Evolutionary conservation across 1,284 basidiomycete species (phyloP), one percentile per base, ranked within the genome.

Genomic region (Prillingera fragicola): DNA sequence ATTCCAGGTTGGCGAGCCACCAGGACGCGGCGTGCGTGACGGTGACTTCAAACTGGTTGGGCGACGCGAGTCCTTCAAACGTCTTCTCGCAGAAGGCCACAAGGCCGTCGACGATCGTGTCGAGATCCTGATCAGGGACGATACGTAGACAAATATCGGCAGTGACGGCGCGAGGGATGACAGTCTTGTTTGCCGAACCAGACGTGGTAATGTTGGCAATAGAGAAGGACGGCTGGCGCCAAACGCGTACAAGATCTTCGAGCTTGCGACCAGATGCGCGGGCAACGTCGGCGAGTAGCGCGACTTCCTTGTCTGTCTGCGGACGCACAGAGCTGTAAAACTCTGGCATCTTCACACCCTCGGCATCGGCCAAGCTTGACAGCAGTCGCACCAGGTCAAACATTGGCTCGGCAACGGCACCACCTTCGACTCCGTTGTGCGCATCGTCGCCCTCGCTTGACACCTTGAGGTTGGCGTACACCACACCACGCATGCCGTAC

Each of bases 401-500:
- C 87, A 96, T 92, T 0, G 91, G 90, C 69, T 96, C 92, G 4
- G 75, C 75, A 1, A 84, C 79, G 2, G 81, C 84, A 21, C 94
- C 94, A 28, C 94, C 94, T 59, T 96, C 88, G 8, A 97, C 80
- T 55, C 94, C 94, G 10, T 56, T 71, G 48, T 65, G 65, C 12
- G 62, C 59, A 46, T 68, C 62, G 24, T 60, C 60, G 8, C 61
- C 62, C 14, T 75, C 70, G 54, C 79, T 85, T 8, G 77, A 77
- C 38, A 91, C 81, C 78, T 84, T 51, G 13, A 69, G 49, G 31
- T 62, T 64, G 45, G 64, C 63, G 46, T 67, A 69, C 13, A 96
- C 81, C 3, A 98, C 94, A 0, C 94, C 94, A 38, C 94, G 80
- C 54, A 97, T 74, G 3, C 94, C 94, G 62, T 95, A 94, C 0